Base-by-base conservation (phyloP, 768 basidiomycete species). In the Gymnopilus dilepis region DNA sequence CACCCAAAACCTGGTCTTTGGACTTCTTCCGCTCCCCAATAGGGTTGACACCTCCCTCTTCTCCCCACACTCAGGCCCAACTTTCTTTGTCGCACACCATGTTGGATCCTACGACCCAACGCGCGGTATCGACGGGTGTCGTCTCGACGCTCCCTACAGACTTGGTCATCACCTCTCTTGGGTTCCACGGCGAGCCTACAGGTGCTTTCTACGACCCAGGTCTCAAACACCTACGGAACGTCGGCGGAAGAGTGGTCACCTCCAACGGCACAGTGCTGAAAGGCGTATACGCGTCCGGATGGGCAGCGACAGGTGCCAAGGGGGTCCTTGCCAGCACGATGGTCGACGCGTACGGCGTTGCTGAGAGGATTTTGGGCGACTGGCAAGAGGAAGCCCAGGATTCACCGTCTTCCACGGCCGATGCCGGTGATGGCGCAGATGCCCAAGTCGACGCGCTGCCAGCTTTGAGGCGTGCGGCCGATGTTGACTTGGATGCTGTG, bases 251-350 rank as follows among this genome's bases (percentile, higher is more conserved):
- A 12, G 76, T 92, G 7, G 67, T 84, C 28, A 77, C 78, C 11
- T 65, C 72, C 3, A 65, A 64, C 4, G 81, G 81, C 0, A 58
- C 63, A 4, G 67, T 68, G 1, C 65, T 88, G 37, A 81, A 79
- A 37, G 86, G 85, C 59, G 79, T 96, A n/a, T 99, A 97, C 70
- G 90, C 94, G 1, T 89, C 93, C 1, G 97, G 97, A 9, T 99
- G 97, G 97, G 90, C 94, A 2, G 90, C 94, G 2, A 87, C 85
- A 2, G 97, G 97, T 34, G 95, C 97, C 0, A 89, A 86, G 55
- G 96, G 96, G 8, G 95, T 99, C 12, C 81, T 99, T 45, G 95
- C 94, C 1, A 82, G 89, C 3, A 97, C 97, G 33, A 95, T 99
- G 95, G 86, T 94, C 74, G 84, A 97, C 70, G 92, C 96, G 21